Percentiles rank a stretch among this genome's conserved stretches.
phyloP scores from a whole-genome alignment of 495 filamentous ascomycete species.

The Rostrohypoxylon terebratum region DNA sequence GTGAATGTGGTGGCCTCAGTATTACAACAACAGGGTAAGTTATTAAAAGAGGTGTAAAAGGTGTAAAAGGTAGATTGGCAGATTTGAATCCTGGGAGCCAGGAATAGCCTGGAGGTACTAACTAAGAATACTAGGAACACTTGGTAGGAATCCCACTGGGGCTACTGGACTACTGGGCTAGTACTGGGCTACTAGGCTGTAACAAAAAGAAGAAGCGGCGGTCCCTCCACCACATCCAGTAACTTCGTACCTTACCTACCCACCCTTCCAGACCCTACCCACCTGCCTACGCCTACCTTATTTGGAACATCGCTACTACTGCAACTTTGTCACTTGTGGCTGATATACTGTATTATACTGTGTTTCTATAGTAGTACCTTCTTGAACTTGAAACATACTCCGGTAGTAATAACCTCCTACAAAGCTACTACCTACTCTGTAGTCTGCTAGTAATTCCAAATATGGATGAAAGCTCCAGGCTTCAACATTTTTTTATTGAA shows the following conservation, averaged over 20 bases:
- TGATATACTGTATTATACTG: slow-evolving; percentile 17
- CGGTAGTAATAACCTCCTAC: background rate
- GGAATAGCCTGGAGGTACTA: too few species aligned
- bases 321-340: slow-evolving; percentile 30
- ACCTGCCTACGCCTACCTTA: slow-evolving; percentile 1
- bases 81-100: background rate
- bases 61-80: slow-evolving; percentile 7
- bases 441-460: background rate
- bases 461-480: background rate
- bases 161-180: too few species aligned
- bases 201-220: background rate
- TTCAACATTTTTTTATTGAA: background rate
- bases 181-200: background rate
- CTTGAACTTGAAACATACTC: background rate
- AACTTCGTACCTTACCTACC: background rate
- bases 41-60: slow-evolving; percentile 28
- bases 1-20: slow-evolving; percentile 35
- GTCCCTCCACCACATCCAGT: background rate
- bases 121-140: background rate
- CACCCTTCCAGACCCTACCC: background rate
- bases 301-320: slow-evolving; percentile 10
- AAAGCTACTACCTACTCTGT: background rate
- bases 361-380: background rate
- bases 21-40: slow-evolving; percentile 29
- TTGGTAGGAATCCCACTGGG: too few species aligned